These are phyloP conservation scores for Coemansia sp. DNA, from an alignment of 371 early-diverging fungal genomes.

Conservation along the genomic window DNA sequence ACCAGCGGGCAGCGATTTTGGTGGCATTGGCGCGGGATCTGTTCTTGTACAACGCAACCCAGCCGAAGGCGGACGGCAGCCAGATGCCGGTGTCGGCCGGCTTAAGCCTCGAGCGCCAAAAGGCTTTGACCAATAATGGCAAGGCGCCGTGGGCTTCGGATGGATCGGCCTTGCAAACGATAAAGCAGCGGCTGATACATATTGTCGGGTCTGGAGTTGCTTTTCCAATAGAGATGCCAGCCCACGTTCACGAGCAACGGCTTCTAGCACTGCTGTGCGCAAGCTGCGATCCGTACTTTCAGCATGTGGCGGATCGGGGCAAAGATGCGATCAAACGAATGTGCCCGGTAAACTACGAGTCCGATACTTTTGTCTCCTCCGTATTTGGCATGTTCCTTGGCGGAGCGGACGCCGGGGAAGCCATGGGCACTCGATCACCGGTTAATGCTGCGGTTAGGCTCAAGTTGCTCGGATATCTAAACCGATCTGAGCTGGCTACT, in stretches of 20 bases:
- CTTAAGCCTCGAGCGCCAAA: slow-evolving; percentile 11
- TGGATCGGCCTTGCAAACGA: slow-evolving; percentile 6
- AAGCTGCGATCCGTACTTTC: slow-evolving; percentile 36
- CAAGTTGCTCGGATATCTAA: slow-evolving; percentile 49
- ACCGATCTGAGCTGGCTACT: slow-evolving; percentile 51
- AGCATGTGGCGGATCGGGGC: slow-evolving; percentile 18
- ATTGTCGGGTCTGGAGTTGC: slow-evolving; percentile 55
- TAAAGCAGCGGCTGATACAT: slow-evolving; percentile 44
- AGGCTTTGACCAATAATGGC: slow-evolving; percentile 23
- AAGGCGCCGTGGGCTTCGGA: slow-evolving; percentile 37
- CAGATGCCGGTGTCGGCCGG: slow-evolving; percentile 11
- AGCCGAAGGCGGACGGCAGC: not conserved
- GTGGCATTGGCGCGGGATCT: slow-evolving; percentile 20
- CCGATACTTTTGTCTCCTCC: slow-evolving; percentile 39
- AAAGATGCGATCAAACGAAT: slow-evolving; percentile 42
- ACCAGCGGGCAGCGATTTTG: slow-evolving; percentile 8
- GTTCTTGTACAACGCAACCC: slow-evolving; percentile 20
- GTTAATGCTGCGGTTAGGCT: slow-evolving; percentile 43
- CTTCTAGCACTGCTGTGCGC: slow-evolving; percentile 57
- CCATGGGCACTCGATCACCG: slow-evolving; percentile 12
- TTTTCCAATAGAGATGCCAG: slow-evolving; percentile 53
- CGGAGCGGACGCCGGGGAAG: not conserved
- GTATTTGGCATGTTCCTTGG: slow-evolving; percentile 54
- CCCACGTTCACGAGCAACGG: slow-evolving; percentile 52
- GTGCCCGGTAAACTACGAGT: slow-evolving; percentile 22